Base-by-base conservation (phyloP, 495 filamentous ascomycete genomes). In the Penicillium fimorum region DNA sequence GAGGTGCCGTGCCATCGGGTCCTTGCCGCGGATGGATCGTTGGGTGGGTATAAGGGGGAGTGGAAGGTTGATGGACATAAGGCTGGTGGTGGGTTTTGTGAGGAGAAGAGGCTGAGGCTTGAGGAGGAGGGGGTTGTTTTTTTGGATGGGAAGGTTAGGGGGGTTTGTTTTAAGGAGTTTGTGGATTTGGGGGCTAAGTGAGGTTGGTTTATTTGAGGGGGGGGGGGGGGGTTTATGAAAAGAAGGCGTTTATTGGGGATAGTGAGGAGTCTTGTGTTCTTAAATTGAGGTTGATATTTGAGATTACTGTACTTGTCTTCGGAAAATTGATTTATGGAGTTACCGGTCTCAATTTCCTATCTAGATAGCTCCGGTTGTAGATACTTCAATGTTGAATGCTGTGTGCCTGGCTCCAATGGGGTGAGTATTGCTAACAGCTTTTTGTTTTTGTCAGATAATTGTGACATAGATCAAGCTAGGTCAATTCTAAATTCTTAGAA, bases 1-100 rank as follows among this genome's bases (percentile, higher is more conserved):
- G 73, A 77, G 33, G 86, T 89, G 15, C 76, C 76, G 7, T 79
- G 76, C 47, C 76, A 79, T 58, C 69, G 76, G 13, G 76, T 79
- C 1, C 53, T 78, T 49, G 70, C 64, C 12, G 63, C 61, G n/a
- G 56, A 65, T 44, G 47, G 65, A 24, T 55, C 59, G 37, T 40
- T 74, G 38, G 71, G 71, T 29, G 71, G 72, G 38, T 70, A 71
- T 50, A 71, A 71, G 42, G 71, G 68, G 47, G 66, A 65, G 52
- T 69, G 66, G 69, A 53, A 48, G 49, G 59, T 62, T 24, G 61
- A 53, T 35, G 53, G 50, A 53, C 53, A 60, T 53, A 47, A 58
- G 12, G 61, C 46, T n/a, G 48, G 53, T 24, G 70, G 64, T 11
- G 55, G 59, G 17, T 67, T 72, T 51, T 50, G 58, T 13, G 62